Evolutionary conservation across 371 early-diverging fungal species (phyloP), one percentile per base, ranked within the genome.

Genomic region (Mucor lusitanicus): DNA sequence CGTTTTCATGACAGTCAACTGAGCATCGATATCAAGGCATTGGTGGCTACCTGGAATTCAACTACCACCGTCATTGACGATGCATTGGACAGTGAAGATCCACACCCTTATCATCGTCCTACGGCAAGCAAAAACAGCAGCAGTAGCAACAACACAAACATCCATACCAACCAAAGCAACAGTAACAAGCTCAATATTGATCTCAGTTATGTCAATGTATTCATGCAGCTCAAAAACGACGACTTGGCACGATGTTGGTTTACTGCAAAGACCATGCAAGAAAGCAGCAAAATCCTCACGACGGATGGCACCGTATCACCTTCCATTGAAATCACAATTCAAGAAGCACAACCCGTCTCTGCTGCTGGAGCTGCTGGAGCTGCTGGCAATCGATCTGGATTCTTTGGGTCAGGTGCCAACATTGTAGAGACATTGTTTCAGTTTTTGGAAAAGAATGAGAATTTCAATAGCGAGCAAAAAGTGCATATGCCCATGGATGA

Each of bases 401-500:
- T 68, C 57, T 75, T 77, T 64, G 80, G 79, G 4, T 62, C 78
- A 12, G 81, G 79, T 12, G 69, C 76, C 1, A 77, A 83, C 53
- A 80, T 83, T 30, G 79, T 80, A 0, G 42, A 50, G 15, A 74
- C 67, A 15, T 37, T 83, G 15, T 83, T 83, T 37, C 74, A 80
- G 23, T 68, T 71, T 42, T 59, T 83, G 6, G 73, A 64, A 19
- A 66, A 64, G 0, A 77, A 80, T 40, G 75, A 79, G 17, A 60
- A 69, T 3, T 68, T 85, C 39, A 72, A 85, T 37, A 76, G 75
- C 2, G 88, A 87, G 19, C 85, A 88, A 37, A 81, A 86, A 17
- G 72, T 83, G 3, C 81, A 83, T 59, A 58, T 78, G 25, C 83
- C 82, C 3, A 78, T 79, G 64, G 86, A 79, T 25, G 87, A 86